Percentiles rank a stretch among this genome's conserved stretches.
phyloP scores from a whole-genome alignment of 495 filamentous ascomycete species.

The Daldinia decipiens region DNA sequence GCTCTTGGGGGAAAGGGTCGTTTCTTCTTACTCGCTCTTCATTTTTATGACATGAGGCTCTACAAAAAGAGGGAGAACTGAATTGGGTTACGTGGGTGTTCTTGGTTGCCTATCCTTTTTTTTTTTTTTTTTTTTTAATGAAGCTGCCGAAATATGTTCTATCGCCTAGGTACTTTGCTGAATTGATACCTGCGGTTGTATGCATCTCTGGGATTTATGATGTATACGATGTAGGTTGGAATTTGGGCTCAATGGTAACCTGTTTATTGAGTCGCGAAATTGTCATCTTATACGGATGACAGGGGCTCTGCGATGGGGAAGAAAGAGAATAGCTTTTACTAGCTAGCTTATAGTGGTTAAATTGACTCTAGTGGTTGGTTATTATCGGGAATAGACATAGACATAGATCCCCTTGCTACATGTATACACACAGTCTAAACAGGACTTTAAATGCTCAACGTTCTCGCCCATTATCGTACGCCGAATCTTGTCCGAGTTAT shows the following conservation, averaged over 20 bases:
- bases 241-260: neutral
- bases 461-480: too few relatives aligned
- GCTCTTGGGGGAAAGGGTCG: constrained; percentile 1
- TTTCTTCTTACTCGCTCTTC: constrained; percentile 6
- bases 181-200: neutral
- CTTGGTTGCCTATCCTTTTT: constrained; percentile 10
- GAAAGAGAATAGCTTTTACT: too few relatives aligned
- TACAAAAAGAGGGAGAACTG: constrained; percentile 13
- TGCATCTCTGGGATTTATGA: neutral
- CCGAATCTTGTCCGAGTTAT: too few relatives aligned
- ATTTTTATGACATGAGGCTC: neutral
- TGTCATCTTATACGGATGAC: neutral
- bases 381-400: too few relatives aligned
- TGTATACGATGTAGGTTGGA: neutral
- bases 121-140: constrained; percentile 1
- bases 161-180: neutral
- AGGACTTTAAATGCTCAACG: too few relatives aligned
- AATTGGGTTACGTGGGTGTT: constrained; percentile 11
- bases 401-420: too few relatives aligned
- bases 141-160: constrained; percentile 1
- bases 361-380: too few relatives aligned
- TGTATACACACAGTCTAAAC: too few relatives aligned
- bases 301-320: too few relatives aligned
- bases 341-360: too few relatives aligned
- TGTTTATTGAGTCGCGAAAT: neutral